Evolutionary conservation across 2,329 filamentous ascomycete species (phyloP), one percentile per base, ranked within the genome.

Genomic region (Lachnellula willkommii): DNA sequence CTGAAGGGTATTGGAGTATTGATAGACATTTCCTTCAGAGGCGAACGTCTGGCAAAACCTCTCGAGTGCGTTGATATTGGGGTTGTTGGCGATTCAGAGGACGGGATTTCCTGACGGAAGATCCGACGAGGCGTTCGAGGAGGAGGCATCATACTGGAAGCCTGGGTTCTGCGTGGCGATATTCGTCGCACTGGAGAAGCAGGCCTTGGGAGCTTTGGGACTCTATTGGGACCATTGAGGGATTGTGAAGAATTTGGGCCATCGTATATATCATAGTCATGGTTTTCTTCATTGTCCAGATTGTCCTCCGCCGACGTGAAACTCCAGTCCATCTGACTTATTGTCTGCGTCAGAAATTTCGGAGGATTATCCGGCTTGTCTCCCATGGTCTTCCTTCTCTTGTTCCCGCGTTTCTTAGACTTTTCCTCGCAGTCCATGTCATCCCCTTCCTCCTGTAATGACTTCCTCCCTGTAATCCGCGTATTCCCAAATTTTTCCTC

Each of bases 1-100:
- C 59, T 57, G 50, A 66, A 65, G 11, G 64, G 60, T 28, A 66
- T 65, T 12, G 65, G 58, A 22, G 51, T 55, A 52, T 68, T 69
- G 15, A 53, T 49, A 32, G 63, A 59, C 43, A 53, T 60, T 28
- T 66, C 62, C 42, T 55, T 60, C 2, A 69, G 47, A 12, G 61
- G 58, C 2, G 59, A 60, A 28, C 60, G 53, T 43, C 35, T 54
- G 15, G 49, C n/a, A 20, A 58, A 63, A 28, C 53, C 50, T 57
- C 51, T 47, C n/a, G 59, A 61, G 45, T 55, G 60, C 8, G 63
- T 42, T 12, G 65, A 68, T 8, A 63, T 15, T 49, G 68, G 68
- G 2, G 68, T 69, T 15, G 58, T 61, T 39, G 68, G 68, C n/a
- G 68, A 70, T 54, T 70, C 63, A 24, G 68, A 69, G 7, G 68